phyloP scores from a whole-genome alignment of 148 eudicot species.

The Camellia granthamiana region DNA sequence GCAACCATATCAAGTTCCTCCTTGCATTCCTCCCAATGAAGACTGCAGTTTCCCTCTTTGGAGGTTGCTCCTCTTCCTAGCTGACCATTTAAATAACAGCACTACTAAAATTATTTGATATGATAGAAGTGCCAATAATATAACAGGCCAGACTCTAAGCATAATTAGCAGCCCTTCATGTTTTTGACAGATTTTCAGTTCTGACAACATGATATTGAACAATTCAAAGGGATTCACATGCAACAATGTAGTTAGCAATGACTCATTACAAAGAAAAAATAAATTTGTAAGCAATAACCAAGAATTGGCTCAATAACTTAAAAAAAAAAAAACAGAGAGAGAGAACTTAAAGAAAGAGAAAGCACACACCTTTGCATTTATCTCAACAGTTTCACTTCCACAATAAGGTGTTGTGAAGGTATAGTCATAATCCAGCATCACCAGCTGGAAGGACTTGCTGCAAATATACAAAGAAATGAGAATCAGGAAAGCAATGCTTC shows the following conservation, averaged over 20 bases:
- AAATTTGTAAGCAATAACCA: neutral
- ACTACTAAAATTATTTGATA: neutral
- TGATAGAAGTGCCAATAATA: neutral
- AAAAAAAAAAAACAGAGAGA: no score
- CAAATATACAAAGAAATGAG: conserved; percentile 23
- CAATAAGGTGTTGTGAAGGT: conserved; percentile 94
- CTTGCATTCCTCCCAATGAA: conserved; percentile 74
- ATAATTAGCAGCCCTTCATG: conserved; percentile 5
- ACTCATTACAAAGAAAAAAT: neutral
- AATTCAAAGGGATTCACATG: neutral
- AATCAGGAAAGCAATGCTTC: conserved; percentile 1
- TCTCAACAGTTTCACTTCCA: conserved; percentile 75
- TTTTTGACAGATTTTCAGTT: neutral
- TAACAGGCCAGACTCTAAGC: neutral
- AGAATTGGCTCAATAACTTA: neutral
- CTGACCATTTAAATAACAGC: conserved; percentile 26
- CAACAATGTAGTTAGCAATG: neutral
- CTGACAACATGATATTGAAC: neutral
- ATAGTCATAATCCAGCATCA: conserved; percentile 91
- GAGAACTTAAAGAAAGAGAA: conserved; percentile 3
- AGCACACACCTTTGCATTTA: conserved; percentile 48
- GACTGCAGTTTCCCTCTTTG: conserved; percentile 30
- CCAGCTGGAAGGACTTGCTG: conserved; percentile 83
- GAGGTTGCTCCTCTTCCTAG: conserved; percentile 26
- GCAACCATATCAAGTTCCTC: conserved; percentile 79